A percentile compares a stretch with the other conserved stretches of the same genome.
phyloP scores from a whole-genome alignment of 257 asterid species.

The Plantago major region DNA sequence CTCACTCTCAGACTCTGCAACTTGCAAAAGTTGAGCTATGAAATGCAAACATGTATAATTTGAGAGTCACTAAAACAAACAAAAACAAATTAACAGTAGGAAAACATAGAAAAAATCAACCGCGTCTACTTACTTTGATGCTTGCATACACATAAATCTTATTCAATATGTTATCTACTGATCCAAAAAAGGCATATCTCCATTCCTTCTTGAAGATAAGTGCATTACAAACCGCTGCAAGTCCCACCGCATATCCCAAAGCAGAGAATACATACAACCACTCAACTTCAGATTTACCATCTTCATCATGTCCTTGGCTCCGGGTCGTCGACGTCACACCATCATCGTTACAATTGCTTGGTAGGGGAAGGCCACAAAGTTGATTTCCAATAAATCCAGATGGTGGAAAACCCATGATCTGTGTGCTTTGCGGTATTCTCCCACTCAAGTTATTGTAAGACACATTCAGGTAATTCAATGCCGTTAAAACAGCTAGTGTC shows the following conservation, averaged over 20 bases:
- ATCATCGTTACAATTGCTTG: constrained; percentile 4
- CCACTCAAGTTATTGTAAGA: constrained; percentile 29
- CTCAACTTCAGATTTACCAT: neutral
- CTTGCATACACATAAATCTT: neutral
- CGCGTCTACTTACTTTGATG: neutral
- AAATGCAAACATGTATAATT: too few relatives aligned
- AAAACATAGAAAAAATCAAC: constrained; percentile 18
- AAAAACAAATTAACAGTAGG: too few relatives aligned
- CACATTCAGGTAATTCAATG: constrained; percentile 20
- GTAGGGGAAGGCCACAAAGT: constrained; percentile 29
- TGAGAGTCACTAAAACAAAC: too few relatives aligned
- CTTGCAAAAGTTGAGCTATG: too few relatives aligned
- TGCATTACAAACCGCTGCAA: constrained; percentile 2
- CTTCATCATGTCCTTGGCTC: neutral
- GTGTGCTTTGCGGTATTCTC: constrained; percentile 29
- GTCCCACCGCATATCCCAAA: constrained; percentile 20
- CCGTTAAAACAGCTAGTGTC: constrained; percentile 4
- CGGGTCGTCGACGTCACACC: neutral
- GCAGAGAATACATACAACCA: constrained; percentile 20
- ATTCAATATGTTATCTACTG: neutral
- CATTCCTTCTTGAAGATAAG: constrained; percentile 19
- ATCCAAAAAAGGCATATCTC: constrained; percentile 11
- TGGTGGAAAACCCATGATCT: constrained; percentile 3
- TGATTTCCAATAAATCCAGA: constrained; percentile 25
- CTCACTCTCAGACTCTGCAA: too few relatives aligned